Evolutionary conservation across 2,329 filamentous ascomycete species (phyloP).

Genomic region (Paracoccidioides brasiliensis): DNA sequence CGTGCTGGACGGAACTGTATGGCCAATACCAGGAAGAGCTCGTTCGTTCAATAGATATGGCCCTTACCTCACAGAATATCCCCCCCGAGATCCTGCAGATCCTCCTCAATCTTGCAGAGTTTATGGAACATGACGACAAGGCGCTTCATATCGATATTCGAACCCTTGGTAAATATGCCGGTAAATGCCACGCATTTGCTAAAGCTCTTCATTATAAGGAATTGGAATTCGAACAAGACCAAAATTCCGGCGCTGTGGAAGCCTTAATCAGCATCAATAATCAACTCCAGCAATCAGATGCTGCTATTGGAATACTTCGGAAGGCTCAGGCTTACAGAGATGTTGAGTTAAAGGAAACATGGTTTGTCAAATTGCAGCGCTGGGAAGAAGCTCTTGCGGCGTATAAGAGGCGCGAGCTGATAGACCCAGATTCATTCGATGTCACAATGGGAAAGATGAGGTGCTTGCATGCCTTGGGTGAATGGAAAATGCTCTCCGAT

Average conservation of each 20-base stretch:
- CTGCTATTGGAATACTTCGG: constrained; percentile 90
- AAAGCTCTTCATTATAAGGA: constrained; percentile 99
- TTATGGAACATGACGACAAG: constrained; percentile 99
- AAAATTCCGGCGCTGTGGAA: constrained; percentile 89
- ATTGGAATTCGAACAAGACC: constrained; percentile 92
- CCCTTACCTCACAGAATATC: constrained; percentile 88
- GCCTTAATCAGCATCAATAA: constrained; percentile 99
- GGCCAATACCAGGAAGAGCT: constrained; percentile 95
- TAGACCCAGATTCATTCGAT: constrained; percentile 68
- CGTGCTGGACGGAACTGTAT: constrained; percentile 96
- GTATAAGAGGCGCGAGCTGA: constrained; percentile 60
- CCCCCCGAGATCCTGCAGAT: constrained; percentile 91
- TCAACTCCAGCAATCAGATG: constrained; percentile 94
- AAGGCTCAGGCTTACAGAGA: constrained; percentile 94
- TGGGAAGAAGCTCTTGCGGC: constrained; percentile 95
- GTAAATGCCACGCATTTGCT: constrained; percentile 92
- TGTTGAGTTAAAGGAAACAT: constrained; percentile 91
- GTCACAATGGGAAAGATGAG: constrained; percentile 99
- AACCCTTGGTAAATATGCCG: constrained; percentile 84
- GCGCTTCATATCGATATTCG: constrained; percentile 94
- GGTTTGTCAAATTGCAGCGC: constrained; percentile 95
- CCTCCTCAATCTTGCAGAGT: constrained; percentile 89
- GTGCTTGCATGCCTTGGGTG: constrained; percentile 88
- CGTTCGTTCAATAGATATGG: constrained; percentile 87
- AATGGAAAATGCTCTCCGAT: constrained; percentile 87